These are phyloP conservation scores for Nitzschia palea DNA, from an alignment of 108 stramenopile genomes.

Conservation along the genomic window DNA sequence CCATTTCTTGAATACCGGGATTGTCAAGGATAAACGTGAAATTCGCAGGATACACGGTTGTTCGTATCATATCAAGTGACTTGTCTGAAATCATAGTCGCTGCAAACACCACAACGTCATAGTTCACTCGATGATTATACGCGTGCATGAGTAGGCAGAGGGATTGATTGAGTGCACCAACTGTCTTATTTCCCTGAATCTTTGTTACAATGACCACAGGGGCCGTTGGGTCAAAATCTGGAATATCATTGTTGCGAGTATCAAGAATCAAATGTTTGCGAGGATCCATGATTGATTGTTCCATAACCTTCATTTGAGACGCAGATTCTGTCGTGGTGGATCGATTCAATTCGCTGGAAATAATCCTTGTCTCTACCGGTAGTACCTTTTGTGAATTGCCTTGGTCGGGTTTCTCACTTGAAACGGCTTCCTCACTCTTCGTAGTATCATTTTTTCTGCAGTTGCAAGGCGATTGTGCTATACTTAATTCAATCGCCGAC, in stretches of 20 bases:
- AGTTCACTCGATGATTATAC: constrained; percentile 43
- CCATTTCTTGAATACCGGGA: constrained; percentile 28
- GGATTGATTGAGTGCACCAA: constrained; percentile 21
- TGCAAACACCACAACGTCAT: constrained; percentile 47
- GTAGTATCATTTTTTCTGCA: too few relatives aligned
- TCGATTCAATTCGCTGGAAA: too few relatives aligned
- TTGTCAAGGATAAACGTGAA: constrained; percentile 40
- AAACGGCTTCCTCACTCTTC: too few relatives aligned
- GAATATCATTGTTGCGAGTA: neutral
- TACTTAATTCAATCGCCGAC: too few relatives aligned
- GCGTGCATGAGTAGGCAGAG: constrained; percentile 45
- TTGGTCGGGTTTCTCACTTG: too few relatives aligned
- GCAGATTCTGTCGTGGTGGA: too few relatives aligned
- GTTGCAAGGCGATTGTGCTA: too few relatives aligned
- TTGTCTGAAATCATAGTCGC: constrained; percentile 18
- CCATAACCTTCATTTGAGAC: too few relatives aligned
- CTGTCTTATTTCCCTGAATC: constrained; percentile 25
- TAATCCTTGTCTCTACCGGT: too few relatives aligned
- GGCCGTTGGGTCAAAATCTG: neutral
- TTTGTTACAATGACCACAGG: constrained; percentile 49
- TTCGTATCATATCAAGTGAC: constrained; percentile 1
- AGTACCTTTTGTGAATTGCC: too few relatives aligned
- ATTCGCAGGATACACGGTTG: constrained; percentile 29
- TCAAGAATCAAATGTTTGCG: neutral
- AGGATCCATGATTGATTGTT: neutral